A percentile compares a stretch with the other conserved stretches of the same genome.
phyloP scores from a whole-genome alignment of 495 filamentous ascomycete genomes.

The Penicillium longicatenatum region DNA sequence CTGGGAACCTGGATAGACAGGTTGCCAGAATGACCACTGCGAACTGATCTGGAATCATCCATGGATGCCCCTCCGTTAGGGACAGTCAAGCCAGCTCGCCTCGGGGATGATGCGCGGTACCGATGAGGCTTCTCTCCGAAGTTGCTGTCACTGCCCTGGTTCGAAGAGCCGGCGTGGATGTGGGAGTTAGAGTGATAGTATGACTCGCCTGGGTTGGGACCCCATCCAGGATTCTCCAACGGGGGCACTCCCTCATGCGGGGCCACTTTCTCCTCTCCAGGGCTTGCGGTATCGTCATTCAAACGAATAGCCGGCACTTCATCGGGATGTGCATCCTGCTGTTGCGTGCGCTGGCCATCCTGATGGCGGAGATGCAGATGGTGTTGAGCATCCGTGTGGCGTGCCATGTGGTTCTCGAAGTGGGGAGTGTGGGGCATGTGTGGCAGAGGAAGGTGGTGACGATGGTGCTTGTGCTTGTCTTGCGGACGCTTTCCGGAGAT shows the following conservation, averaged over 20 bases:
- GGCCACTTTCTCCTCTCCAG: constrained; percentile 1
- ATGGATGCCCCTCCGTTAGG: constrained; percentile 29
- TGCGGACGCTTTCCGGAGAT: constrained; percentile 58
- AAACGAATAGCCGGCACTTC: constrained; percentile 35
- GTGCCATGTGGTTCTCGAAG: constrained; percentile 23
- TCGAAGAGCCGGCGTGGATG: constrained; percentile 23
- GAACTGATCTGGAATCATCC: constrained; percentile 40
- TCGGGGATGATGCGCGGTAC: constrained; percentile 47
- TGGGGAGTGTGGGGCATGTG: constrained; percentile 27
- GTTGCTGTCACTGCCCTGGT: constrained; percentile 19
- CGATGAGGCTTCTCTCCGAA: constrained; percentile 20
- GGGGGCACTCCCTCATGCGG: neutral
- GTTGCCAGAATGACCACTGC: constrained; percentile 38
- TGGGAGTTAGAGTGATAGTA: constrained; percentile 35
- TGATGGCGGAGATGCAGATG: constrained; percentile 26
- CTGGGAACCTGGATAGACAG: constrained; percentile 41
- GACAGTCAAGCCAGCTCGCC: constrained; percentile 31
- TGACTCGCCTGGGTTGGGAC: constrained; percentile 31
- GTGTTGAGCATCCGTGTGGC: constrained; percentile 20
- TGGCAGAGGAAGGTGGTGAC: constrained; percentile 37
- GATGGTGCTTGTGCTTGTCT: constrained; percentile 35
- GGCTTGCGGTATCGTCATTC: constrained; percentile 24
- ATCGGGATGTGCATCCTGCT: constrained; percentile 8
- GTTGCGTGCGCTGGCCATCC: constrained; percentile 6
- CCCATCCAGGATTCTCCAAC: constrained; percentile 17